These are phyloP conservation scores for Solanum commersonii DNA, from an alignment of 257 asterid genomes.

Conservation along the genomic window DNA sequence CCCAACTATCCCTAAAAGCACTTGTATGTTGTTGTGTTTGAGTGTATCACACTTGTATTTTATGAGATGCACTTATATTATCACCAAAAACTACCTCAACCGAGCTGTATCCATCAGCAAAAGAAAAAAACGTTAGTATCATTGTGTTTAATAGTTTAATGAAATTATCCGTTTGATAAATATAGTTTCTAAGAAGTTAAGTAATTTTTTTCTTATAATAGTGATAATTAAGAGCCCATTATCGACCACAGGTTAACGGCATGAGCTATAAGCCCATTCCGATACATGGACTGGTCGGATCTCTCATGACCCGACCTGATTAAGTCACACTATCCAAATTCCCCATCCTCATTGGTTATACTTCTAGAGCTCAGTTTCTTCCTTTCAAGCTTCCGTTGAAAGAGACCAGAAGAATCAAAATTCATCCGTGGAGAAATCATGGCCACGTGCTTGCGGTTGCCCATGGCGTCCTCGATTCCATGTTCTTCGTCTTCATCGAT, in stretches of 20 bases:
- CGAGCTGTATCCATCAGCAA: neutral
- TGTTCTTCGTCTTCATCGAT: conserved; percentile 30
- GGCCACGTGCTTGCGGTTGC: conserved; percentile 51
- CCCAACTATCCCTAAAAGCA: neutral
- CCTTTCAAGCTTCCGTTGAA: neutral
- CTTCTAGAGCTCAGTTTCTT: neutral
- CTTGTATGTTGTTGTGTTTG: neutral
- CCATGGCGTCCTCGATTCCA: conserved; percentile 49
- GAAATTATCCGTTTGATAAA: neutral
- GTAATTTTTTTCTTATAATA: neutral
- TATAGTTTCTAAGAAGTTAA: no score
- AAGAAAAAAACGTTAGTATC: neutral
- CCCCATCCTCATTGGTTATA: neutral
- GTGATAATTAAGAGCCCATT: neutral
- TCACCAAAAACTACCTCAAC: neutral
- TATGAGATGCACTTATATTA: neutral
- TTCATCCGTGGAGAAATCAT: conserved; percentile 10
- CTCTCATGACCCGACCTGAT: neutral
- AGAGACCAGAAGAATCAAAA: neutral
- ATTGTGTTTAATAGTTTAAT: no score
- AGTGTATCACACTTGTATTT: neutral
- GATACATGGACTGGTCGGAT: neutral
- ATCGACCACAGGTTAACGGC: neutral
- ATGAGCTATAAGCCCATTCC: neutral
- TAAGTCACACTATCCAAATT: neutral